A percentile compares a stretch with the other conserved stretches of the same genome.
Conservation (phyloP, 768 basidiomycete genomes). For the Zangia roseola region DNA sequence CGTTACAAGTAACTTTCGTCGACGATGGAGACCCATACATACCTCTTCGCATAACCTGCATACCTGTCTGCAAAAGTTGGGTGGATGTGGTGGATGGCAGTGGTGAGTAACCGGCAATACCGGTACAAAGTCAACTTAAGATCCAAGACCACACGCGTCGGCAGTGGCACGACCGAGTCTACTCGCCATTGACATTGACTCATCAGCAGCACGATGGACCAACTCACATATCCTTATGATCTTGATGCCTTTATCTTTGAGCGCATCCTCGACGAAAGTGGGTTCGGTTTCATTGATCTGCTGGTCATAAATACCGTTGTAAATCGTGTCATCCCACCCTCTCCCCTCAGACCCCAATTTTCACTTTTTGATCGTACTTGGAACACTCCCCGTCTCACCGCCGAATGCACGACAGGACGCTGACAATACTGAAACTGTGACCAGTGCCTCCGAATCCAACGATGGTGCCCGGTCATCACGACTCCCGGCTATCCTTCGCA, state of each 20-base stretch:
- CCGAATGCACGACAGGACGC: neutral
- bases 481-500: constrained; percentile 64
- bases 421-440: constrained; percentile 11
- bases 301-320: no score
- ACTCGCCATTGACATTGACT: no score
- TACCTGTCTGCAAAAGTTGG: constrained; percentile 24
- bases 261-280: constrained; percentile 53
- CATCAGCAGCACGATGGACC: neutral
- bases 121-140: no score
- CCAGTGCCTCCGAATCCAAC: constrained; percentile 3
- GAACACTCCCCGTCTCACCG: constrained; percentile 45
- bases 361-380: constrained; percentile 65
- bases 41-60: no score
- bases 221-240: constrained; percentile 11
- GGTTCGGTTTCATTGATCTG: neutral
- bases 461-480: constrained; percentile 10
- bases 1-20: neutral
- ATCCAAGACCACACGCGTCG: no score
- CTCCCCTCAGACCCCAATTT: constrained; percentile 50
- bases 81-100: no score
- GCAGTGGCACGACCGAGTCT: no score
- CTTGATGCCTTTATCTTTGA: constrained; percentile 50
- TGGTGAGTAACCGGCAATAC: no score
- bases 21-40: no score
- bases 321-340: no score